These are phyloP conservation scores for Phaeotremella fagi DNA, from an alignment of 768 basidiomycete genomes.

Conservation along the genomic window DNA sequence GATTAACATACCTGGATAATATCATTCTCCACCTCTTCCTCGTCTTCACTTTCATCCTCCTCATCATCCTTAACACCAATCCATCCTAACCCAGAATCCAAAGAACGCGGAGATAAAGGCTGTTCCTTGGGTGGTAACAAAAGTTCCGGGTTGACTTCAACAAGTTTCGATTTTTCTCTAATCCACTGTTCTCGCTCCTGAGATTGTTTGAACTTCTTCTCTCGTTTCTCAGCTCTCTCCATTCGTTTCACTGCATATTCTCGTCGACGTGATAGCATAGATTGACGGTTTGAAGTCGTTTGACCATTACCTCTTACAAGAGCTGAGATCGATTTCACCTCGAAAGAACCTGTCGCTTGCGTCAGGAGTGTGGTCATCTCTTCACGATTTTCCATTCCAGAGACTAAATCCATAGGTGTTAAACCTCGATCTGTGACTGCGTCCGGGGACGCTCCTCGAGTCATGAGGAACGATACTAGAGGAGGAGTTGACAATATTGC, in stretches of 20 bases:
- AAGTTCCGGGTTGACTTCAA: slow-evolving; percentile 28
- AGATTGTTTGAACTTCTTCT: slow-evolving; percentile 7
- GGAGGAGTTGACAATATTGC: slow-evolving; percentile 83
- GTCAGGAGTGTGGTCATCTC: slow-evolving; percentile 82
- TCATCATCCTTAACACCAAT: slow-evolving; percentile 59
- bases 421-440: slow-evolving; percentile 70
- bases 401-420: slow-evolving; percentile 83
- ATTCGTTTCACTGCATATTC: slow-evolving; percentile 33
- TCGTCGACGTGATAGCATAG: slow-evolving; percentile 68
- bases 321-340: slow-evolving; percentile 19
- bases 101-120: background rate
- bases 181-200: slow-evolving; percentile 33
- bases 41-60: slow-evolving; percentile 56
- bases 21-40: slow-evolving; percentile 21
- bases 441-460: slow-evolving; percentile 81
- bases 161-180: slow-evolving; percentile 21
- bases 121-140: slow-evolving; percentile 4
- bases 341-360: slow-evolving; percentile 54
- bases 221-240: slow-evolving; percentile 13
- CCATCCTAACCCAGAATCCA: slow-evolving; percentile 14
- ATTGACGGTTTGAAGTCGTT: slow-evolving; percentile 13
- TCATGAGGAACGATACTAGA: slow-evolving; percentile 84
- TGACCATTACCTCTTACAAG: background rate
- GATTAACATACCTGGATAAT: background rate
- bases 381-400: slow-evolving; percentile 71